phyloP scores from a whole-genome alignment of 345 rosid genomes.

The Turritis glabra region DNA sequence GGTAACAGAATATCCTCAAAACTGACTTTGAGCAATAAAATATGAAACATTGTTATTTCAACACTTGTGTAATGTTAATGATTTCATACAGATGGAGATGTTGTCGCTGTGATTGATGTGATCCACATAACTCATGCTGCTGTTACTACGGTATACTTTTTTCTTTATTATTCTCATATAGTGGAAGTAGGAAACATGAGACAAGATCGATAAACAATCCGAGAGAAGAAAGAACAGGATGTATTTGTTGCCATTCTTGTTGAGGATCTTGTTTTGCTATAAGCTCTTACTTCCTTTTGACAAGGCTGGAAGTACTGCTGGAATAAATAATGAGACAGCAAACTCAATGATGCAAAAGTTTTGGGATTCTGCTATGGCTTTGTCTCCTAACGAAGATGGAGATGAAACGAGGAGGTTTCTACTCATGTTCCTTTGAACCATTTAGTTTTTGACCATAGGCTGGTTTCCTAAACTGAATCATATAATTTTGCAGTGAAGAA shows the following conservation, averaged over 20 bases:
- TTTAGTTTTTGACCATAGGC: conserved; percentile 14
- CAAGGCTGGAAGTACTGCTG: conserved; percentile 76
- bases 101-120: conserved; percentile 83
- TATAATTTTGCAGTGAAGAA: conserved; percentile 59
- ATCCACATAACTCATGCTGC: conserved; percentile 95
- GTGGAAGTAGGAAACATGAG: not conserved
- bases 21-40: not conserved
- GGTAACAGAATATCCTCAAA: conserved; percentile 43
- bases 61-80: conserved; percentile 25
- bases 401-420: conserved; percentile 75
- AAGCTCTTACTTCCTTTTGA: not conserved
- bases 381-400: conserved; percentile 70
- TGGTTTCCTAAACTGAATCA: not conserved
- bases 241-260: not conserved
- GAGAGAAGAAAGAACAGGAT: not conserved
- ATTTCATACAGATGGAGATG: conserved; percentile 65
- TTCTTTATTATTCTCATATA: not conserved
- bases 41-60: not conserved
- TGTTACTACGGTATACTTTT: conserved; percentile 72
- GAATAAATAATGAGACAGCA: conserved; percentile 71
- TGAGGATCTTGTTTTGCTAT: not conserved
- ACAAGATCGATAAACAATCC: not conserved
- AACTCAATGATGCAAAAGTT: conserved; percentile 92
- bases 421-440: conserved; percentile 7
- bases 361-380: conserved; percentile 97